These are phyloP conservation scores for Aspergillus jensenii DNA, from an alignment of 2,329 filamentous ascomycete genomes.

Conservation along the genomic window DNA sequence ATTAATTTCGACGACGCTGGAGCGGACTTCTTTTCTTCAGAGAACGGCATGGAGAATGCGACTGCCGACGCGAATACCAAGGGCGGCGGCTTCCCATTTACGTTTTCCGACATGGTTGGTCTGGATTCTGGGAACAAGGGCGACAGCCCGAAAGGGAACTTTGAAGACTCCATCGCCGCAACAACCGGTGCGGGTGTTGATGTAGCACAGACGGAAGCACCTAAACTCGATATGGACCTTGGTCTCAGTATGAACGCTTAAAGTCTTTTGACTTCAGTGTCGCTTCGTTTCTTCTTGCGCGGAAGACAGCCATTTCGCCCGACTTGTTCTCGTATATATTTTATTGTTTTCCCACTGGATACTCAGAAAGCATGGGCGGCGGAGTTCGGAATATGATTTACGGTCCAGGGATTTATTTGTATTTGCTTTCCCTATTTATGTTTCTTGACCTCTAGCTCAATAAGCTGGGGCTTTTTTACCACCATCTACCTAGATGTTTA, in stretches of 20 bases:
- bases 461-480: slow-evolving; percentile 7
- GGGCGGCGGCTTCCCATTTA: slow-evolving; percentile 13
- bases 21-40: slow-evolving; percentile 35
- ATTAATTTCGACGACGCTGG: slow-evolving; percentile 47
- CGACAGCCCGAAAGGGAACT: slow-evolving; percentile 8
- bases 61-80: slow-evolving; percentile 9
- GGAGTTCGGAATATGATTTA: slow-evolving; percentile 6
- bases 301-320: neutral
- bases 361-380: slow-evolving; percentile 1
- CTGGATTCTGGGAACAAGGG: slow-evolving; percentile 18
- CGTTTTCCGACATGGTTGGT: slow-evolving; percentile 17
- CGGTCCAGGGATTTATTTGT: neutral
- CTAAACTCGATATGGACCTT: slow-evolving; percentile 22
- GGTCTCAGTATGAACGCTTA: slow-evolving; percentile 16
- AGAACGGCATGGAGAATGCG: slow-evolving; percentile 14
- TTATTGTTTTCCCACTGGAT: neutral
- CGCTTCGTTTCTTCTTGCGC: neutral
- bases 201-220: slow-evolving; percentile 10
- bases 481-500: slow-evolving; percentile 7
- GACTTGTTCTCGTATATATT: slow-evolving; percentile 1
- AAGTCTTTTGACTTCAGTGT: neutral
- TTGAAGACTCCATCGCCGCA: neutral
- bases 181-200: slow-evolving; percentile 3
- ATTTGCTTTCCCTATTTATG: neutral
- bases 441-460: neutral